Evolutionary conservation across 2,329 filamentous ascomycete species (phyloP).

Genomic region (Xylariaceae sp.): DNA sequence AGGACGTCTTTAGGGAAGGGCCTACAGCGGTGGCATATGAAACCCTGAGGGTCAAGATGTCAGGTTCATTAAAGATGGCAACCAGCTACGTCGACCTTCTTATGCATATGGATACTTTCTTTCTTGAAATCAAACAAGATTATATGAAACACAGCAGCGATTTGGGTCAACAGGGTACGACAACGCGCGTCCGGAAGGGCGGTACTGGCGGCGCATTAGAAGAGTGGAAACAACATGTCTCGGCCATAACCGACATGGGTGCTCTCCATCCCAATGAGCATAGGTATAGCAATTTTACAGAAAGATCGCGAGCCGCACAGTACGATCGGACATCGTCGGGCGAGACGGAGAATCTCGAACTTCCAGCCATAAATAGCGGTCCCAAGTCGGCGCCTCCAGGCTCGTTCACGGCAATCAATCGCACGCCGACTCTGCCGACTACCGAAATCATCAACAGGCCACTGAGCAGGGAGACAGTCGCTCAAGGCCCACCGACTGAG

Average conservation of each 20-base stretch:
- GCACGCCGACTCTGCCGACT: constrained; percentile 11
- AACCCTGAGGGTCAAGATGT: constrained; percentile 45
- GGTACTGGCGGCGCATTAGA: constrained; percentile 48
- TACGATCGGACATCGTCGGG: no score
- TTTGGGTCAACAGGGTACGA: constrained; percentile 21
- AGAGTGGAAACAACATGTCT: constrained; percentile 42
- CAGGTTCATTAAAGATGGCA: constrained; percentile 51
- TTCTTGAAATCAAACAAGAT: constrained; percentile 45
- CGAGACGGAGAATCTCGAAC: no score
- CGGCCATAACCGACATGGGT: constrained; percentile 40
- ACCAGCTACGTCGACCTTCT: constrained; percentile 51
- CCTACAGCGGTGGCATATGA: constrained; percentile 45
- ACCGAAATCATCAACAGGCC: constrained; percentile 5
- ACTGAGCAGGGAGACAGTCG: not conserved
- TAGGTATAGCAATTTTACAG: constrained; percentile 21
- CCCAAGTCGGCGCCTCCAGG: constrained; percentile 27
- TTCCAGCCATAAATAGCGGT: constrained; percentile 15
- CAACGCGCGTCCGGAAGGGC: constrained; percentile 37
- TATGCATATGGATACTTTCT: constrained; percentile 49
- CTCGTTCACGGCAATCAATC: constrained; percentile 38
- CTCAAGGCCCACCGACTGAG: constrained; percentile 11
- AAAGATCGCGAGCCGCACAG: constrained; percentile 21
- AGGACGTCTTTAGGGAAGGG: constrained; percentile 32
- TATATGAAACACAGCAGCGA: constrained; percentile 31
- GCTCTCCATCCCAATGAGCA: constrained; percentile 32